Evolutionary conservation across 2,329 filamentous ascomycete species (phyloP), one percentile per base, ranked within the genome.

Genomic region (Ambrosiella cleistominuta): DNA sequence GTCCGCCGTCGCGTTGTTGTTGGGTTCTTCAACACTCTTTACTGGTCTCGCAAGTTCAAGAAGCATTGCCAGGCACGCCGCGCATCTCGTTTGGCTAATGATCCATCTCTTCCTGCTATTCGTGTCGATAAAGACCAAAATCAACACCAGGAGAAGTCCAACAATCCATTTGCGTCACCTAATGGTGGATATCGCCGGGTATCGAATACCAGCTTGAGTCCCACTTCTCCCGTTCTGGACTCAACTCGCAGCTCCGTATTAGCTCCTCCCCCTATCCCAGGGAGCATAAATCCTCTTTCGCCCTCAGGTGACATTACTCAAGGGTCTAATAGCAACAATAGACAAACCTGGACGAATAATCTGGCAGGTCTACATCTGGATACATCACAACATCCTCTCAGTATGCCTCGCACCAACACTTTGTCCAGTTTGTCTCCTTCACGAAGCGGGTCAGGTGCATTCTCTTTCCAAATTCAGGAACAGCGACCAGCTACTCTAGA

Each of bases 11-110:
- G 91, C 62, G 82, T 90, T 36, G 93, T 98, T 8, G 79, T 93
- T 49, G 89, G 90, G 45, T 98, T 98, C 73, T 97, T 98, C 69
- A 87, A 97, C 68, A 97, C 90, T 12, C 70, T 93, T 72, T 90
- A 91, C 71, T 95, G 88, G 82, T 82, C 85, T 45, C 82, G 90
- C 50, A 78, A 80, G 63, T 96, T 96, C 75, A 83, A 87, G 64
- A 82, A 82, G 57, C 78, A 83, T 60, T 75, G 88, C 67, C 82
- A 89, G 42, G 76, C 75, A 60, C 89, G 89, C 70, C 80, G 80
- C 62, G 79, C 79, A 2, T 83, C 83, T 17, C 85, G 88, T 61
- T 86, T 96, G 80, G 85, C 82, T 3, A 78, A 75, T 0, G 74
- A 94, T 37, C 89, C 90, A 2, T 81, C 87, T 63, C 82, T 95